These are phyloP conservation scores for Cryptococcus wingfieldii DNA, from an alignment of 1,284 basidiomycete genomes.

Conservation along the genomic window DNA sequence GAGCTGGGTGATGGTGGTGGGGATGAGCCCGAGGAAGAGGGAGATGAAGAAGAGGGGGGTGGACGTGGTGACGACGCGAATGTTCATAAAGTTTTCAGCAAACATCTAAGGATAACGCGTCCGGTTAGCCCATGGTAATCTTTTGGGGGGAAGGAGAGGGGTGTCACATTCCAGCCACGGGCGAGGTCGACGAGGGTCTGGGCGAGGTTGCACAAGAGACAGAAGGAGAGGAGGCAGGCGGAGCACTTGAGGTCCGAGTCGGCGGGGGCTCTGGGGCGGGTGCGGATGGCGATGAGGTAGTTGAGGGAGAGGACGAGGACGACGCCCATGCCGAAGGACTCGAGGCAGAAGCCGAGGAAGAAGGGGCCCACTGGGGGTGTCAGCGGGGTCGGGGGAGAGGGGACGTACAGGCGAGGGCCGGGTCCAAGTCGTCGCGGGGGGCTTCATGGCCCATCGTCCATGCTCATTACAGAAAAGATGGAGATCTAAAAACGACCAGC, in stretches of 20 bases:
- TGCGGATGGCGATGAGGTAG: slow-evolving; percentile 14
- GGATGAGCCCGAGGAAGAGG: slow-evolving; percentile 26
- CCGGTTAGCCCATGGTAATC: background rate
- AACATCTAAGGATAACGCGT: slow-evolving; percentile 22
- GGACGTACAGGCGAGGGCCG: background rate
- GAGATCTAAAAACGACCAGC: no score
- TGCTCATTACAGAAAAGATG: no score
- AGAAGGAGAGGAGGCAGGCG: slow-evolving; percentile 12
- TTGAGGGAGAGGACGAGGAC: slow-evolving; percentile 25
- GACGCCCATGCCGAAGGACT: slow-evolving; percentile 28
- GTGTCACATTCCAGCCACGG: slow-evolving; percentile 24
- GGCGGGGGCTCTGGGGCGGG: background rate
- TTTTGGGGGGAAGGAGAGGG: background rate
- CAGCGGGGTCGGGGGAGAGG: background rate
- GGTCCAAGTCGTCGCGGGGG: background rate
- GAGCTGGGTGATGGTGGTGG: slow-evolving; percentile 22
- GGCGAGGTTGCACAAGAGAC: slow-evolving; percentile 13
- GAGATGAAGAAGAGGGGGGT: slow-evolving; percentile 23
- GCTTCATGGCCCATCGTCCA: no score
- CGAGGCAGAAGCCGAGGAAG: slow-evolving; percentile 26
- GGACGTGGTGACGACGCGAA: slow-evolving; percentile 11
- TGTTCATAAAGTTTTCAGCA: slow-evolving; percentile 18
- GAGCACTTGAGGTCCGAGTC: slow-evolving; percentile 6
- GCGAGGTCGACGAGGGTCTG: slow-evolving; percentile 22
- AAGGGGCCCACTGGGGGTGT: slow-evolving; percentile 23